A percentile compares a stretch with the other conserved stretches of the same genome.
Evolutionary conservation across 345 rosid genomes (phyloP).

Genomic region (Arabis hirsuta): DNA sequence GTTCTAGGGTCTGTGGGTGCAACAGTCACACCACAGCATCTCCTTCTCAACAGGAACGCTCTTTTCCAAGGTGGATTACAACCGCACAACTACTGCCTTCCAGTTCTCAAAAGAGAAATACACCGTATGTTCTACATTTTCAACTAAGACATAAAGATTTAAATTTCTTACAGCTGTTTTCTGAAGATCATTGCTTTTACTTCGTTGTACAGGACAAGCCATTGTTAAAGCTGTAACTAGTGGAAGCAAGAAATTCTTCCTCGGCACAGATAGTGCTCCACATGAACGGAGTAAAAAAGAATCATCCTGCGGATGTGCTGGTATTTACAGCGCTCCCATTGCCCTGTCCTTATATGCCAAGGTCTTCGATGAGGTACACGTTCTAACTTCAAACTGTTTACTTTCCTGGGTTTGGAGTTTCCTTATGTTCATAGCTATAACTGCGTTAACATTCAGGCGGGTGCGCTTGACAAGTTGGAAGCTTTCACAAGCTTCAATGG

Average conservation of each 20-base stretch:
- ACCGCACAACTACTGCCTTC: slow-evolving; percentile 95
- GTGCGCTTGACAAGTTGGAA: slow-evolving; percentile 90
- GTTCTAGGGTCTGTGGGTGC: slow-evolving; percentile 74
- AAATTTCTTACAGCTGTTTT: background rate
- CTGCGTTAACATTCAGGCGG: slow-evolving; percentile 54
- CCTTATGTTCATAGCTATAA: background rate
- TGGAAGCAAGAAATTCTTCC: slow-evolving; percentile 84
- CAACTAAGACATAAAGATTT: background rate
- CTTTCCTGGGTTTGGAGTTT: slow-evolving; percentile 8
- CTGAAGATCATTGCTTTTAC: slow-evolving; percentile 5
- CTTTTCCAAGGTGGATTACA: slow-evolving; percentile 94
- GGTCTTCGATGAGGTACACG: slow-evolving; percentile 76
- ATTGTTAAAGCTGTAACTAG: slow-evolving; percentile 90
- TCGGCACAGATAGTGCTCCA: slow-evolving; percentile 99
- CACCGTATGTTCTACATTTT: slow-evolving; percentile 60
- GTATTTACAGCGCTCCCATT: slow-evolving; percentile 76
- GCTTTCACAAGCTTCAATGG: slow-evolving; percentile 95
- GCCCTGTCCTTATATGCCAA: slow-evolving; percentile 74
- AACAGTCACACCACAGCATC: slow-evolving; percentile 96
- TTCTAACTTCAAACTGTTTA: slow-evolving; percentile 11
- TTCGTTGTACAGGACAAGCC: slow-evolving; percentile 66
- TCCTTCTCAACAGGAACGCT: slow-evolving; percentile 87
- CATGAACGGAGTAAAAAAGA: slow-evolving; percentile 85
- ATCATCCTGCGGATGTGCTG: slow-evolving; percentile 91
- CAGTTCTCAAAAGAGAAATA: slow-evolving; percentile 88